These are phyloP conservation scores for Arthrobotrys megalospora DNA, from an alignment of 2,329 filamentous ascomycete species.

Conservation along the genomic window DNA sequence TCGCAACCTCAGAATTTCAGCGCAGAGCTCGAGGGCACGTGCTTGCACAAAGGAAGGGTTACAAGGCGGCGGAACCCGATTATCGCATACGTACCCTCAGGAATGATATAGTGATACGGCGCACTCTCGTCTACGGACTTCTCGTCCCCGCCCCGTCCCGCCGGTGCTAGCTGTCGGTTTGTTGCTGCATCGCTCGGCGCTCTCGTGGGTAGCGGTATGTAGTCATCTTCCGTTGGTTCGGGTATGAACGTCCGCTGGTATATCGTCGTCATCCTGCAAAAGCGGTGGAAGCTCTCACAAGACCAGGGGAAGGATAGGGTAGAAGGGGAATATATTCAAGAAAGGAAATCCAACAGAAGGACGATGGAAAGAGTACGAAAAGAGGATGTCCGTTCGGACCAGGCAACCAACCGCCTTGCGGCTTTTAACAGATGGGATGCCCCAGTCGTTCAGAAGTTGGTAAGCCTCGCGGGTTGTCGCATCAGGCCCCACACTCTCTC, in stretches of 20 bases:
- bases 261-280: constrained; percentile 55
- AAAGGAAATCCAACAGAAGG: constrained; percentile 46
- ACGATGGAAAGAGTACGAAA: constrained; percentile 29
- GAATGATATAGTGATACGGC: constrained; percentile 58
- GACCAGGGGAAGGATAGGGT: constrained; percentile 6
- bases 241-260: constrained; percentile 56
- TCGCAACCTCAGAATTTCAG: constrained; percentile 10
- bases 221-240: constrained; percentile 56
- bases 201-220: constrained; percentile 46
- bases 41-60: background rate
- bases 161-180: constrained; percentile 32
- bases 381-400: constrained; percentile 10
- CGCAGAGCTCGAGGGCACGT: background rate
- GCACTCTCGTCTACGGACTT: constrained; percentile 48
- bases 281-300: constrained; percentile 35
- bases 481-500: constrained; percentile 50
- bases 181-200: constrained; percentile 46
- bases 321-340: constrained; percentile 13
- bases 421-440: constrained; percentile 44
- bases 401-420: constrained; percentile 43
- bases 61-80: background rate
- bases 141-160: constrained; percentile 39
- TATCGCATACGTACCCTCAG: constrained; percentile 41
- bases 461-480: constrained; percentile 57
- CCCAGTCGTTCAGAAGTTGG: constrained; percentile 24